Evolutionary conservation across 139 green algal genomes (phyloP).

Genomic region (Tetraselmis chui): DNA sequence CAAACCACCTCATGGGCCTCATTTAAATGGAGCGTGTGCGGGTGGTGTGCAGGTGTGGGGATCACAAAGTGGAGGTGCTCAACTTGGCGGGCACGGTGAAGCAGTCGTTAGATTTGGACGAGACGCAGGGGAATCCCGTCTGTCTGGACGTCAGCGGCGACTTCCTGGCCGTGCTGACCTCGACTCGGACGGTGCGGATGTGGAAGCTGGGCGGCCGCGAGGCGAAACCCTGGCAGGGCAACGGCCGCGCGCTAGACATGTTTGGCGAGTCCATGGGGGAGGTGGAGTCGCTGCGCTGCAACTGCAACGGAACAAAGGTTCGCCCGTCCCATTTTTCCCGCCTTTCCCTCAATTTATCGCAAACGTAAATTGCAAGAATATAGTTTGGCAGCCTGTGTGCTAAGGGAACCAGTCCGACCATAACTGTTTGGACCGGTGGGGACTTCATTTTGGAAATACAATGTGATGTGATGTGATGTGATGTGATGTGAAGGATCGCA

Average conservation of each 20-base stretch:
- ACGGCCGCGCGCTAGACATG: constrained; percentile 9
- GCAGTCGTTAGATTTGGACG: constrained; percentile 47
- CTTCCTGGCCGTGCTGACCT: constrained; percentile 41
- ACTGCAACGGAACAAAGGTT: constrained; percentile 51
- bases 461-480: no score
- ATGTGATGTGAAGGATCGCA: no score
- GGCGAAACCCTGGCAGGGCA: constrained; percentile 47
- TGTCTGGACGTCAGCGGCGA: constrained; percentile 34
- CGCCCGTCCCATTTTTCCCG: no score
- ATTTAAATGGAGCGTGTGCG: neutral
- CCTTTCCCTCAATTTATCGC: no score
- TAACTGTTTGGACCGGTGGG: no score
- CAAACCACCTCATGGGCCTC: constrained; percentile 3
- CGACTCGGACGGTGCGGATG: constrained; percentile 29
- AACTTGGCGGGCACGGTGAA: constrained; percentile 49
- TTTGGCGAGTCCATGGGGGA: constrained; percentile 5
- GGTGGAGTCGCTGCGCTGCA: constrained; percentile 37
- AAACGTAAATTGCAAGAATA: no score
- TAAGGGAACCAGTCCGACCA: no score
- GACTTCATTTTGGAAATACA: no score
- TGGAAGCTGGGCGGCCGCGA: constrained; percentile 50
- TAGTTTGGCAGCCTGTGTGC: no score
- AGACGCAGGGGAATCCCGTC: constrained; percentile 31
- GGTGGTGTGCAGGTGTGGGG: constrained; percentile 35
- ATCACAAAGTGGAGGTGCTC: constrained; percentile 41